A percentile compares a stretch with the other conserved stretches of the same genome.
These are phyloP conservation scores for Pythium brassicae DNA, from an alignment of 352 stramenopile genomes.

Conservation along the genomic window DNA sequence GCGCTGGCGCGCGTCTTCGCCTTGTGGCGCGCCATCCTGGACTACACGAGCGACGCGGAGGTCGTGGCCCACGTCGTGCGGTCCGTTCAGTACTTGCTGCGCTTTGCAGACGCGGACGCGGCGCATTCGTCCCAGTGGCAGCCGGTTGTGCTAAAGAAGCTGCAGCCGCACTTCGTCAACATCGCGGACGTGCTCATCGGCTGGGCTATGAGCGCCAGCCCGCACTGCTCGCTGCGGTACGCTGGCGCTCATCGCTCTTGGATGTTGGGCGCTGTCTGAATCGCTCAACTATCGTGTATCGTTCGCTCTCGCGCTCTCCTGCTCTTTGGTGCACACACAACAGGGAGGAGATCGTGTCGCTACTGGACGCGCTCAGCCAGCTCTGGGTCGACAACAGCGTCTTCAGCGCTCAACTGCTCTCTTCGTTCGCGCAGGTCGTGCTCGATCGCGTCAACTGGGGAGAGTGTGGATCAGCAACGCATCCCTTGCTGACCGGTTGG, in stretches of 20 bases:
- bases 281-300: not conserved
- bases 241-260: not conserved
- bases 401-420: slow-evolving; percentile 59
- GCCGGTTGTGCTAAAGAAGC: slow-evolving; percentile 28
- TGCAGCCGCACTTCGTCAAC: slow-evolving; percentile 71
- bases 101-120: slow-evolving; percentile 11
- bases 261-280: not conserved
- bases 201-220: slow-evolving; percentile 54
- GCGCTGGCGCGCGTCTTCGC: slow-evolving; percentile 29
- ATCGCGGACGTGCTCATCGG: slow-evolving; percentile 64
- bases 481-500: not conserved
- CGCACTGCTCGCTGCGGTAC: slow-evolving; percentile 31
- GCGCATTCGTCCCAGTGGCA: slow-evolving; percentile 18
- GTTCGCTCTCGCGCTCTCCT: not conserved
- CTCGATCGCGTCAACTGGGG: no score
- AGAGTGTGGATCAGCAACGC: not conserved
- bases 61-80: slow-evolving; percentile 39
- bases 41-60: slow-evolving; percentile 35
- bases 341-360: slow-evolving; percentile 43
- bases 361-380: slow-evolving; percentile 41
- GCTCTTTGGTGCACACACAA: not conserved
- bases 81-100: slow-evolving; percentile 24
- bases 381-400: slow-evolving; percentile 71
- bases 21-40: slow-evolving; percentile 46
- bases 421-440: slow-evolving; percentile 51